Evolutionary conservation across 2,329 filamentous ascomycete species (phyloP).

Genomic region (Fusarium nanum): DNA sequence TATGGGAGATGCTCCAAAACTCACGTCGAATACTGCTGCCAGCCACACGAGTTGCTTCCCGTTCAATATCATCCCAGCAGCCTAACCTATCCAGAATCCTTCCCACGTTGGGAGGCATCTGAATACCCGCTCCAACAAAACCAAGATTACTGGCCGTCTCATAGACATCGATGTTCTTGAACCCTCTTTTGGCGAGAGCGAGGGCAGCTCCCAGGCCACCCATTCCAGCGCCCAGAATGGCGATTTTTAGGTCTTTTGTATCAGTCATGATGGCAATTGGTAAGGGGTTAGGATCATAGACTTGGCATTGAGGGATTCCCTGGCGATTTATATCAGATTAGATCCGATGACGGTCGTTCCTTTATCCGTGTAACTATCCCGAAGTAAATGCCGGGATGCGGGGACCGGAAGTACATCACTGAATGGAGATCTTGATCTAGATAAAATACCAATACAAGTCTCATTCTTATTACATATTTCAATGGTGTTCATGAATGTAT

Average conservation of each 20-base stretch:
- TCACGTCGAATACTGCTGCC: slow-evolving; percentile 48
- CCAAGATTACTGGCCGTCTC: slow-evolving; percentile 43
- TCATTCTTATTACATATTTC: not conserved
- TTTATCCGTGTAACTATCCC: slow-evolving; percentile 37
- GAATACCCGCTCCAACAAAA: slow-evolving; percentile 82
- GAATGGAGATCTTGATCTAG: slow-evolving; percentile 13
- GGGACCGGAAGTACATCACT: slow-evolving; percentile 25
- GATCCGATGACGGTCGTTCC: slow-evolving; percentile 16
- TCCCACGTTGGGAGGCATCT: slow-evolving; percentile 85
- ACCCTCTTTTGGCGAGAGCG: slow-evolving; percentile 49
- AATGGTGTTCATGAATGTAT: not conserved
- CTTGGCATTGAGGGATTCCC: not conserved
- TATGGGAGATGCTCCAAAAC: not conserved
- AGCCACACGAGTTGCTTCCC: slow-evolving; percentile 42
- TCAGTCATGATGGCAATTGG: slow-evolving; percentile 26
- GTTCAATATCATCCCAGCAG: slow-evolving; percentile 74
- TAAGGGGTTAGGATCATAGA: not conserved
- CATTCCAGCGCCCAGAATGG: slow-evolving; percentile 51
- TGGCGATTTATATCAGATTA: not conserved
- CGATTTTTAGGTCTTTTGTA: slow-evolving; percentile 38
- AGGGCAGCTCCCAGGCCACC: slow-evolving; percentile 56
- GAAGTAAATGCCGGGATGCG: slow-evolving; percentile 40
- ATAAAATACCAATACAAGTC: not conserved
- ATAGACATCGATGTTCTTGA: slow-evolving; percentile 45
- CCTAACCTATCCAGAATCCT: slow-evolving; percentile 78